Evolutionary conservation across 108 stramenopile genomes (phyloP).

Genomic region (Seminavis robusta): DNA sequence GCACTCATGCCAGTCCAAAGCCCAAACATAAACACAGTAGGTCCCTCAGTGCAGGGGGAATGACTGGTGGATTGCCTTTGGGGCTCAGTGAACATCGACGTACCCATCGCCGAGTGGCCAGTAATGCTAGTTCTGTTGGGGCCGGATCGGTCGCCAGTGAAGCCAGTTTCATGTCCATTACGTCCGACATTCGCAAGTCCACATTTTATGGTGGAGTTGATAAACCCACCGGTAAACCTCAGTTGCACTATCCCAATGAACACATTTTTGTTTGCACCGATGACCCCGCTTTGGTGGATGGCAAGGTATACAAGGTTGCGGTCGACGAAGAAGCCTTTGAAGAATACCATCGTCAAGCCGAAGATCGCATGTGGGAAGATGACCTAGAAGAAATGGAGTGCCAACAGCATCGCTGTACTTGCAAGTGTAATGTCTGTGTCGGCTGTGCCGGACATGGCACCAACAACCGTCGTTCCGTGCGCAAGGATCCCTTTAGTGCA

Average conservation of each 20-base stretch:
- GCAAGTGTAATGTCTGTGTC: conserved; percentile 17
- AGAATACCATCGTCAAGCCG: conserved; percentile 20
- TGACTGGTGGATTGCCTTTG: too few relatives aligned
- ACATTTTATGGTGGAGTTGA: conserved; percentile 57
- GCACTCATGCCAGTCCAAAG: too few relatives aligned
- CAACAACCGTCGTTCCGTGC: too few relatives aligned
- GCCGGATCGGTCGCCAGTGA: not conserved
- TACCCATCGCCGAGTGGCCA: too few relatives aligned
- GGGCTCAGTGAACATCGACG: too few relatives aligned
- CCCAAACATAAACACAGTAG: too few relatives aligned
- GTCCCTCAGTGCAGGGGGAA: too few relatives aligned
- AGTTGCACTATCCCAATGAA: conserved; percentile 62
- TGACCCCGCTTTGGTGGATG: not conserved
- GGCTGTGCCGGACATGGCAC: too few relatives aligned
- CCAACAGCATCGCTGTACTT: not conserved
- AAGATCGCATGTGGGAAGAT: conserved; percentile 6
- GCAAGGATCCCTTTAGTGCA: too few relatives aligned
- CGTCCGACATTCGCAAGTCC: conserved; percentile 57
- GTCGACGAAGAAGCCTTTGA: conserved; percentile 24
- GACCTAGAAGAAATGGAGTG: conserved; percentile 10
- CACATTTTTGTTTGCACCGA: conserved; percentile 52
- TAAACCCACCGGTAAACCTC: conserved; percentile 37
- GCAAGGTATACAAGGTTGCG: conserved; percentile 21
- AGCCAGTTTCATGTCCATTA: conserved; percentile 4
- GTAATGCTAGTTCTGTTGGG: too few relatives aligned